These are phyloP conservation scores for Flaveria floridana DNA, from an alignment of 140 eudicot species.

Conservation along the genomic window DNA sequence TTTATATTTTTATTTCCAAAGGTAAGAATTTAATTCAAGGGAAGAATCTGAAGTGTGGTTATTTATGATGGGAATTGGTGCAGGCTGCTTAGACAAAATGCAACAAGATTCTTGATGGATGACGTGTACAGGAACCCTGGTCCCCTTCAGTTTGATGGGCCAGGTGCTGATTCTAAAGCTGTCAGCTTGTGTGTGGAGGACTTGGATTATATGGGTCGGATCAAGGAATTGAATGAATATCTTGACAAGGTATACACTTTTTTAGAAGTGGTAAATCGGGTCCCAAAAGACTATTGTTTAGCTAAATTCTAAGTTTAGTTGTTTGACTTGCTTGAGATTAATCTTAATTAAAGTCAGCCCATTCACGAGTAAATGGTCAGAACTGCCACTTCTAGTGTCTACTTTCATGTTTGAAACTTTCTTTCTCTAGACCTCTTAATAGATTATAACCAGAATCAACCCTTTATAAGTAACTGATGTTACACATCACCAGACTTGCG, in stretches of 20 bases:
- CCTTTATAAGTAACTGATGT: background rate
- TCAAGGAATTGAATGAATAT: conserved; percentile 68
- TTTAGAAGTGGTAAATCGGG: background rate
- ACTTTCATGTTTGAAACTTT: background rate
- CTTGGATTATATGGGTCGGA: conserved; percentile 92
- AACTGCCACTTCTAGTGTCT: background rate
- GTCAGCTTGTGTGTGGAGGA: conserved; percentile 82
- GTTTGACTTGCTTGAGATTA: background rate
- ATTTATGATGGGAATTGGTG: conserved; percentile 27
- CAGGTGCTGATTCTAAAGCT: conserved; percentile 87
- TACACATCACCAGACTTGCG: background rate
- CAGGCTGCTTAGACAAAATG: conserved; percentile 82
- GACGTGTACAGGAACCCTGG: conserved; percentile 94
- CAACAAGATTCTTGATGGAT: conserved; percentile 70
- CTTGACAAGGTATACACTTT: conserved; percentile 63
- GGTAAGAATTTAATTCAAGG: background rate
- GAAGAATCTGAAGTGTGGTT: conserved; percentile 19
- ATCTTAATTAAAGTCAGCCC: background rate
- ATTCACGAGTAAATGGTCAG: too few species aligned
- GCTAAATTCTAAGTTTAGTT: too few species aligned
- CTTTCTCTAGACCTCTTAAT: background rate
- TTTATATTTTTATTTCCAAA: background rate
- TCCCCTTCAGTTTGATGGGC: conserved; percentile 93
- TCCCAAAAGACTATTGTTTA: background rate
- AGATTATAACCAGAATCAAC: background rate